phyloP scores from a whole-genome alignment of 1,284 basidiomycete species.

The Cystobasidiaceae sp. region DNA sequence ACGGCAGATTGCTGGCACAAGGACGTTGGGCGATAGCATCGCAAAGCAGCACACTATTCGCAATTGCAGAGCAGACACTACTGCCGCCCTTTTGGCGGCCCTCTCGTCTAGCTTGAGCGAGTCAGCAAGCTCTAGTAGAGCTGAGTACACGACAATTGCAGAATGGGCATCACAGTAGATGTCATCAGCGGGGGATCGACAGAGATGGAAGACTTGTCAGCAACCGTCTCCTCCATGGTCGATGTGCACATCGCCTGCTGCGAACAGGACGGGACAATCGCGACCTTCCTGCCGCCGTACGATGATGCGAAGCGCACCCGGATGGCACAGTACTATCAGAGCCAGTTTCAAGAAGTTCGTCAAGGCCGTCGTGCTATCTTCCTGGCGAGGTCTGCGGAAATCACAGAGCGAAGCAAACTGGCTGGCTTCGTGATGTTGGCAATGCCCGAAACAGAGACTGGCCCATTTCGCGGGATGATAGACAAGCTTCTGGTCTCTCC shows the following conservation, averaged over 20 bases:
- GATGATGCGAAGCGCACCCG: not conserved
- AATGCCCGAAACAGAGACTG: slow-evolving; percentile 13
- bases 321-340: not conserved
- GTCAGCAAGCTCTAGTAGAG: no score
- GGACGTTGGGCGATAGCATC: no score
- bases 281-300: slow-evolving; percentile 20
- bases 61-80: no score
- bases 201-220: no score
- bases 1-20: no score
- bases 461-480: slow-evolving; percentile 13
- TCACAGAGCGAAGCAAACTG: not conserved
- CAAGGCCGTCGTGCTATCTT: slow-evolving; percentile 7
- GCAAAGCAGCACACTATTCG: no score
- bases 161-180: no score
- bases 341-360: not conserved
- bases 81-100: no score
- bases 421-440: slow-evolving; percentile 23
- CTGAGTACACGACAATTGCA: no score
- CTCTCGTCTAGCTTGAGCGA: no score
- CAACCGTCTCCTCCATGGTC: no score
- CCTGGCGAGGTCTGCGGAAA: not conserved
- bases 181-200: no score
- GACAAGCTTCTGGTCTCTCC: slow-evolving; percentile 25
- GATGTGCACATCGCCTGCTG: slow-evolving; percentile 22
- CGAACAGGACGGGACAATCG: slow-evolving; percentile 13